Evolutionary conservation across 768 basidiomycete species (phyloP), one percentile per base, ranked within the genome.

Genomic region (Crepidotus variabilis): DNA sequence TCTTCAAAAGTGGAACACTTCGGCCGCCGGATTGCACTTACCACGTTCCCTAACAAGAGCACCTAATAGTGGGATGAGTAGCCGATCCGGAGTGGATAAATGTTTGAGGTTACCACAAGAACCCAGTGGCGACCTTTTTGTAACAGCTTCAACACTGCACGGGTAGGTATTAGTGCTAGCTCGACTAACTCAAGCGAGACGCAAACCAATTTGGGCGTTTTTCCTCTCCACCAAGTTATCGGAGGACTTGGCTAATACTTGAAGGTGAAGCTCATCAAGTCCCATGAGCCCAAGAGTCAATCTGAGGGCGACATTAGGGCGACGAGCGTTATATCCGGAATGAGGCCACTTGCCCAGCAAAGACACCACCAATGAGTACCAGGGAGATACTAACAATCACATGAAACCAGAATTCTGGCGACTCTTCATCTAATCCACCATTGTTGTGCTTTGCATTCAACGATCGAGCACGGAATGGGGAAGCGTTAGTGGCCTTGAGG

Each of bases 241-340:
- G 0, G 92, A 94, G 6, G 91, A 91, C 1, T 84, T 79, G 0
- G 92, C 78, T 34, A 97, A 76, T 3, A 96, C 94, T 8, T 92
- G 85, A 5, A 97, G 80, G 63, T 96, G 92, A 14, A 97, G 81
- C 60, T 94, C 91, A 61, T 97, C 94, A n/a, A 95, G 81, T 0
- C 94, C 94, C 94, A 96, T 96, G 22, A 97, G 75, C 1, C 93
- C 94, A 28, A 97, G 82, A 0, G 94, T 97, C 52, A 97, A 74
- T 2, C 93, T 93, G 63, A 14, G 46, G 47, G 7, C 10, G 33
- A 23, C n/a, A 8, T 14, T 34, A 35, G 6, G 28, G 2, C 36
- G 23, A 6, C 48, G 14, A 33, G 16, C 3, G 13, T 43, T 21
- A 20, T 22, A 13, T 3, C 7, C 3, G 28, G 16, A 52, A 23